Conservation (phyloP, 345 rosid species). For the Trapa bicornis region DNA sequence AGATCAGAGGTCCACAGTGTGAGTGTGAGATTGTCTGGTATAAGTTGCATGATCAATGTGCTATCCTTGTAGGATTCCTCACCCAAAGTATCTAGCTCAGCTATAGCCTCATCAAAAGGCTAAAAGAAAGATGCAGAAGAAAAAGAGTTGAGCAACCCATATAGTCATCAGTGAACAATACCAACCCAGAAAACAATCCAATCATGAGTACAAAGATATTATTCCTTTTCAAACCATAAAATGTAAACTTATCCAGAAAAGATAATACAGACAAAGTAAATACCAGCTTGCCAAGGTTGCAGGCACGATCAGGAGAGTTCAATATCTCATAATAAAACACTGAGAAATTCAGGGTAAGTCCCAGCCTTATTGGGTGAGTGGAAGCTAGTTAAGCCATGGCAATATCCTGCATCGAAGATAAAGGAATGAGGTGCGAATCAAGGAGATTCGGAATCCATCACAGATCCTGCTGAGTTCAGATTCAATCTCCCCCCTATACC, state of each 20-base stretch:
- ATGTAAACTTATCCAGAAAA: too few relatives aligned
- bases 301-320: conserved; percentile 95
- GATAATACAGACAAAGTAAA: too few relatives aligned
- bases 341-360: conserved; percentile 97
- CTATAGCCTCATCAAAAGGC: conserved; percentile 98
- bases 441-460: conserved; percentile 71
- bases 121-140: conserved; percentile 11
- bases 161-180: neutral
- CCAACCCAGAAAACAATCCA: neutral
- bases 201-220: neutral
- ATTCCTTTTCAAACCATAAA: neutral
- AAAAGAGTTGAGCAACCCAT: neutral
- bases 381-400: conserved; percentile 83
- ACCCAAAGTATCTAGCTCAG: conserved; percentile 90
- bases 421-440: conserved; percentile 76
- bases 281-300: conserved; percentile 93
- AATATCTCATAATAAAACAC: conserved; percentile 97
- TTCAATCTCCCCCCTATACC: conserved; percentile 81
- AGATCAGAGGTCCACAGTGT: conserved; percentile 98
- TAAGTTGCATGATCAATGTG: conserved; percentile 95
- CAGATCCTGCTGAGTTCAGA: conserved; percentile 85
- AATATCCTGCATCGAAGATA: conserved; percentile 60
- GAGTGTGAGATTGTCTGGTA: conserved; percentile 88
- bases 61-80: conserved; percentile 99
- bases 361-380: conserved; percentile 93